phyloP scores from a whole-genome alignment of 2,329 filamentous ascomycete genomes.

The Cryphonectria japonica region DNA sequence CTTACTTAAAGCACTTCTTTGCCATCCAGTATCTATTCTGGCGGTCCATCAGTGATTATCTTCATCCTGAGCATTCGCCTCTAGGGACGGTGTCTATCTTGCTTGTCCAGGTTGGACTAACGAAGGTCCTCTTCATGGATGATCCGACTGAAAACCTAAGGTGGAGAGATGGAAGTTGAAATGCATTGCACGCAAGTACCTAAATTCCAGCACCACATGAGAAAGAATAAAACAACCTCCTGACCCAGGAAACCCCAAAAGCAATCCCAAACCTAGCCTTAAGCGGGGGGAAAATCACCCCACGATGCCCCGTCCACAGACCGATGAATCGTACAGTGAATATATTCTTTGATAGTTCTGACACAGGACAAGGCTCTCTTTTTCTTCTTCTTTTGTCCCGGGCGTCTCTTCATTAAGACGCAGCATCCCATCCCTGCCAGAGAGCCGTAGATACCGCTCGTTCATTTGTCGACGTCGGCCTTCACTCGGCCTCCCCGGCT shows the following conservation, averaged over 20 bases:
- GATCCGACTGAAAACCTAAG: neutral
- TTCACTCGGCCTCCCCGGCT: constrained; percentile 19
- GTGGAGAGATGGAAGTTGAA: neutral
- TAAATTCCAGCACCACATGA: constrained; percentile 14
- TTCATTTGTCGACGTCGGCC: constrained; percentile 3
- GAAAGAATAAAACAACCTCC: neutral
- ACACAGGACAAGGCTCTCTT: neutral
- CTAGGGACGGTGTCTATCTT: neutral
- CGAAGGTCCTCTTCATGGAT: too few species aligned
- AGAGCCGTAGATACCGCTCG: constrained; percentile 3
- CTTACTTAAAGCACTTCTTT: neutral
- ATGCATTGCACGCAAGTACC: constrained; percentile 22
- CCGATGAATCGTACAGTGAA: constrained; percentile 19
- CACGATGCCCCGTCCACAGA: constrained; percentile 11
- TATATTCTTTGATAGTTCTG: constrained; percentile 4
- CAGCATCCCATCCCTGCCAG: constrained; percentile 1
- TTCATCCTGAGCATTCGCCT: neutral
- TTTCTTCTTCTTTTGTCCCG: neutral
- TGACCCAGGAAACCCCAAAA: constrained; percentile 11
- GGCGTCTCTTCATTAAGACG: constrained; percentile 11
- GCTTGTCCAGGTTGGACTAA: neutral
- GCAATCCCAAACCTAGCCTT: constrained; percentile 13
- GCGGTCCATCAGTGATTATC: neutral
- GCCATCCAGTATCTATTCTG: neutral
- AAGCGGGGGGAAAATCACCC: neutral